phyloP scores from a whole-genome alignment of 2,329 filamentous ascomycete species.

The Alternaria sp. region DNA sequence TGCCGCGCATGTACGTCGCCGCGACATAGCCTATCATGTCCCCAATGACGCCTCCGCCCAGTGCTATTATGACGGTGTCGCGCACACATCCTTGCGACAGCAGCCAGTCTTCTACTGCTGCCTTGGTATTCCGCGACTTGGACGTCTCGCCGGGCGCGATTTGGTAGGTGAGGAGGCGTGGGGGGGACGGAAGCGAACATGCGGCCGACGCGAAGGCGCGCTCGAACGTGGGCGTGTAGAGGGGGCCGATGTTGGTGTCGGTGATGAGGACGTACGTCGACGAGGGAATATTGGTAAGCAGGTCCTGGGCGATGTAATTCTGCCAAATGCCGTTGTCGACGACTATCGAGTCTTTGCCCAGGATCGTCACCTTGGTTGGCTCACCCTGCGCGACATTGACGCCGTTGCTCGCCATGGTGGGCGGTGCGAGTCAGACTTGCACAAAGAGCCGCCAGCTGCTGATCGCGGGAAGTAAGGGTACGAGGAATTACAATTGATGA shows the following conservation, averaged over 20 bases:
- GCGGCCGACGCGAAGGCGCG: constrained; percentile 64
- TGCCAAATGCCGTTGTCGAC: constrained; percentile 92
- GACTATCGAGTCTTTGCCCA: constrained; percentile 88
- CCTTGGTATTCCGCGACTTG: constrained; percentile 92
- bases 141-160: constrained; percentile 92
- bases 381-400: constrained; percentile 31
- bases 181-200: constrained; percentile 53
- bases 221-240: constrained; percentile 81
- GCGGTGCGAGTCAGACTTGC: constrained; percentile 19
- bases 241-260: constrained; percentile 85
- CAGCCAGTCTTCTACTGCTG: constrained; percentile 97
- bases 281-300: constrained; percentile 76
- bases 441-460: constrained; percentile 7
- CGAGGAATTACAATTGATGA: constrained; percentile 5
- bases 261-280: constrained; percentile 97
- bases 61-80: constrained; percentile 91
- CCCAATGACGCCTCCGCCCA: constrained; percentile 95
- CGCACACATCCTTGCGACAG: constrained; percentile 88
- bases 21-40: constrained; percentile 98
- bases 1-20: constrained; percentile 97
- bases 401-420: constrained; percentile 41
- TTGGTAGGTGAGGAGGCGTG: constrained; percentile 84
- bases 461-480: neutral
- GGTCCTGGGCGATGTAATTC: constrained; percentile 78
- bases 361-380: constrained; percentile 74